Evolutionary conservation across 306 rosid genomes (phyloP), one percentile per base, ranked within the genome.

Genomic region (Cucumis melo): DNA sequence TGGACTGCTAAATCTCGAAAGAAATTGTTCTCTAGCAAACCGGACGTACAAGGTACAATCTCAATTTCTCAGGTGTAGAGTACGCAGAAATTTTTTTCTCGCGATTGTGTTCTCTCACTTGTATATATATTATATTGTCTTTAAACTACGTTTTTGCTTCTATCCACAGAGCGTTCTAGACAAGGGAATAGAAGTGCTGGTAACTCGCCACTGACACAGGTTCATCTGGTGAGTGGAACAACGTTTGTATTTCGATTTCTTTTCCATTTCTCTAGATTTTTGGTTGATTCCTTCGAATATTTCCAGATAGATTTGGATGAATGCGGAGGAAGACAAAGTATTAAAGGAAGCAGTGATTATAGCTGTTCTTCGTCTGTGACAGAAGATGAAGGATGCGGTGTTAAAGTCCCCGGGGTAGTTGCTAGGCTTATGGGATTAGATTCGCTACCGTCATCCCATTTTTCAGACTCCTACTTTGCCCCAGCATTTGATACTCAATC

Each of bases 351-450:
- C 76, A 84, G 88, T 61, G 95, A 90, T 81, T 86, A 82, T 79
- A 90, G 95, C 78, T 90, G 91, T 85, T 89, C 97, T 84, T 91
- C 98, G 21, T 94, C 96, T 1, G 90, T 91, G 58, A 87, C 96
- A n/a, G 96, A 91, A 77, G 98, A 91, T 65, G 98, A 94, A 20
- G 80, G 84, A 80, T 86, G 41, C 78, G 94, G 95, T 79, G 46
- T 78, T 44, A 87, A 89, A 79, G 90, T 86, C 34, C 97, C 97
- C 21, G 75, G 89, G 50, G 96, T 94, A 36, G 97, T 94, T 46
- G 98, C 98, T 42, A 87, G 88, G 90, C 96, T 94, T 60, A 94
- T 94, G 98, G 98, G 98, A 75, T 86, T 94, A 70, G 95, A 94
- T 80, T 85, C 92, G 48, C 81, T 94, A 84, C 98, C 98, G 29